These are phyloP conservation scores for Aspergillus oerlinghausenensis DNA, from an alignment of 2,329 filamentous ascomycete species.

Conservation along the genomic window DNA sequence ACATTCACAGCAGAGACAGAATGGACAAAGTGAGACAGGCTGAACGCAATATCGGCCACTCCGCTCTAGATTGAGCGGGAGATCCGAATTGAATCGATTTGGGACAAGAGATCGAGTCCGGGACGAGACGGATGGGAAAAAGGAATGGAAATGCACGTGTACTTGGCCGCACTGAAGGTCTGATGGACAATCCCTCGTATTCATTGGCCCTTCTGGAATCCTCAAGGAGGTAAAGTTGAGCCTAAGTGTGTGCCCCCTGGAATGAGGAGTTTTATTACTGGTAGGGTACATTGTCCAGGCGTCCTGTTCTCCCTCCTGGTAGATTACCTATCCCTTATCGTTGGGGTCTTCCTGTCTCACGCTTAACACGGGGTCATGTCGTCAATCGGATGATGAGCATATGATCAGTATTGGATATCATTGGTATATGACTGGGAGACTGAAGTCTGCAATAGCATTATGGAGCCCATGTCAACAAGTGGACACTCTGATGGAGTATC, in stretches of 20 bases:
- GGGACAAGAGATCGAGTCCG: too few relatives aligned
- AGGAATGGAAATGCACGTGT: neutral
- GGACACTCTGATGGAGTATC: neutral
- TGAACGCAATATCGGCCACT: too few relatives aligned
- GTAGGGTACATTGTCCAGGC: neutral
- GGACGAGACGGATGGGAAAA: too few relatives aligned
- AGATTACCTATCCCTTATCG: neutral
- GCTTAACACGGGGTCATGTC: too few relatives aligned
- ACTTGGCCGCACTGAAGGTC: neutral
- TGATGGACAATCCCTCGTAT: too few relatives aligned
- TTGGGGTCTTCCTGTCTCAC: neutral
- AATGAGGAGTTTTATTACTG: neutral
- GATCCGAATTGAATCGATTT: too few relatives aligned
- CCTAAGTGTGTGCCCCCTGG: neutral
- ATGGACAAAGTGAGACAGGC: neutral
- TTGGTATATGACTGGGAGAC: neutral
- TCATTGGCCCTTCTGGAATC: neutral
- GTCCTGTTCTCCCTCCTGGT: too few relatives aligned
- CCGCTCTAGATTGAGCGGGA: too few relatives aligned
- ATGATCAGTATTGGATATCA: neutral
- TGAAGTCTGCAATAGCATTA: neutral
- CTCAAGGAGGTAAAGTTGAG: neutral
- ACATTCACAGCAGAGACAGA: neutral
- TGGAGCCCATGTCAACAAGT: neutral
- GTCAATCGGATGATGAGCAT: too few relatives aligned